phyloP scores from a whole-genome alignment of 2,329 filamentous ascomycete species.

The Colletotrichum melonis region DNA sequence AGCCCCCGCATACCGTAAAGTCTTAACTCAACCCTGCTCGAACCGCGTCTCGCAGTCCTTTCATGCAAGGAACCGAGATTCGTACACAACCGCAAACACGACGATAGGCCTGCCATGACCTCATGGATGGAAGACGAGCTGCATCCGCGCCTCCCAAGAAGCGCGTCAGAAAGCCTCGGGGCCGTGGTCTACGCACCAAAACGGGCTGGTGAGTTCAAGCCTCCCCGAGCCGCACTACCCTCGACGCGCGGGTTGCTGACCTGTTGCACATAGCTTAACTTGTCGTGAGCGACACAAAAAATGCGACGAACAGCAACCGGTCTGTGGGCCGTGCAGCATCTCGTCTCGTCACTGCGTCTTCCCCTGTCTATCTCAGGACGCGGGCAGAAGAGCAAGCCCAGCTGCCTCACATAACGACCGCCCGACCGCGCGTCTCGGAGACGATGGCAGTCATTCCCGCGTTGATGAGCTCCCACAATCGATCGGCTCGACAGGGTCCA shows the following conservation, averaged over 20 bases:
- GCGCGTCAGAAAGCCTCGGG: slow-evolving; percentile 49
- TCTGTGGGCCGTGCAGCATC: slow-evolving; percentile 41
- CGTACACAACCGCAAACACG: background rate
- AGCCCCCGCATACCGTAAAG: background rate
- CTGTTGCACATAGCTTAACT: slow-evolving; percentile 46
- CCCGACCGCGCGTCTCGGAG: background rate
- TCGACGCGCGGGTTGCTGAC: slow-evolving; percentile 3
- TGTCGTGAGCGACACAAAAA: slow-evolving; percentile 61
- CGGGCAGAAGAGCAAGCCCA: slow-evolving; percentile 7
- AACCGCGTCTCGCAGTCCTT: slow-evolving; percentile 26
- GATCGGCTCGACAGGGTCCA: background rate
- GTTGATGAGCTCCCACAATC: slow-evolving; percentile 13
- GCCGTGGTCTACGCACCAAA: slow-evolving; percentile 54
- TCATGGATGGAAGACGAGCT: slow-evolving; percentile 24
- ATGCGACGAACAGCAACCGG: slow-evolving; percentile 56
- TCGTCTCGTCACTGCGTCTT: slow-evolving; percentile 40
- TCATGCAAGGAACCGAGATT: background rate
- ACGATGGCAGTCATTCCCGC: background rate
- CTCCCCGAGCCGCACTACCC: background rate
- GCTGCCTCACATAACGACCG: background rate
- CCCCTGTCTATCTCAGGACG: slow-evolving; percentile 12
- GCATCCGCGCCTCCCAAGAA: slow-evolving; percentile 32
- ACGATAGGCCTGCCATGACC: slow-evolving; percentile 25
- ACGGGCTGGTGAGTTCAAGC: slow-evolving; percentile 50
- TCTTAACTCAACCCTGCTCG: background rate